These are phyloP conservation scores for Populus deltoides DNA, from an alignment of 345 rosid genomes.

Conservation along the genomic window DNA sequence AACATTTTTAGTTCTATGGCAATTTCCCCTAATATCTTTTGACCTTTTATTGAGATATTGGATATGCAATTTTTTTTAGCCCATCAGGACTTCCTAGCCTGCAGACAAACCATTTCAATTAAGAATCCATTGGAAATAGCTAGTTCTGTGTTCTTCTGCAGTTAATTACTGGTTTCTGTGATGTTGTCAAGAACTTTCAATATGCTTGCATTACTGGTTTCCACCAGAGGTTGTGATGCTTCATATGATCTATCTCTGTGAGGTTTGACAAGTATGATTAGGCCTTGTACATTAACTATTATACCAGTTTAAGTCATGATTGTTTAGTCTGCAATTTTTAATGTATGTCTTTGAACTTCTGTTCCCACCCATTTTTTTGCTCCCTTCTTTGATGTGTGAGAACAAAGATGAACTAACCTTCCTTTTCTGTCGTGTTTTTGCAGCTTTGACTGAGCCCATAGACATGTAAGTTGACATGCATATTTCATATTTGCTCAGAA, in stretches of 20 bases:
- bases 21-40: too few species aligned
- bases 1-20: too few species aligned
- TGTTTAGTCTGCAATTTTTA: not conserved
- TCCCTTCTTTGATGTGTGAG: not conserved
- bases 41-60: too few species aligned
- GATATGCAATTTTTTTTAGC: too few species aligned
- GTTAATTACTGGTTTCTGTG: not conserved
- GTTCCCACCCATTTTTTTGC: not conserved
- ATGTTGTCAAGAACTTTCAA: not conserved
- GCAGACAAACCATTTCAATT: not conserved
- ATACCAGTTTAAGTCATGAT: not conserved
- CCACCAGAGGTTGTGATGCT: not conserved
- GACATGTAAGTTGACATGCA: constrained; percentile 67
- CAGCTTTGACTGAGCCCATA: constrained; percentile 86
- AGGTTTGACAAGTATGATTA: not conserved
- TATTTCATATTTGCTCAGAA: not conserved
- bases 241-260: not conserved
- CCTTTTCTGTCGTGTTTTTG: constrained; percentile 25
- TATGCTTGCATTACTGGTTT: not conserved
- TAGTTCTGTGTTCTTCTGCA: not conserved
- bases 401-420: not conserved
- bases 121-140: not conserved
- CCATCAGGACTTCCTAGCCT: not conserved
- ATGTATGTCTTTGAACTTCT: not conserved
- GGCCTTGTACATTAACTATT: not conserved